Evolutionary conservation across 2,329 filamentous ascomycete species (phyloP).

Genomic region (Cordyceps militaris): DNA sequence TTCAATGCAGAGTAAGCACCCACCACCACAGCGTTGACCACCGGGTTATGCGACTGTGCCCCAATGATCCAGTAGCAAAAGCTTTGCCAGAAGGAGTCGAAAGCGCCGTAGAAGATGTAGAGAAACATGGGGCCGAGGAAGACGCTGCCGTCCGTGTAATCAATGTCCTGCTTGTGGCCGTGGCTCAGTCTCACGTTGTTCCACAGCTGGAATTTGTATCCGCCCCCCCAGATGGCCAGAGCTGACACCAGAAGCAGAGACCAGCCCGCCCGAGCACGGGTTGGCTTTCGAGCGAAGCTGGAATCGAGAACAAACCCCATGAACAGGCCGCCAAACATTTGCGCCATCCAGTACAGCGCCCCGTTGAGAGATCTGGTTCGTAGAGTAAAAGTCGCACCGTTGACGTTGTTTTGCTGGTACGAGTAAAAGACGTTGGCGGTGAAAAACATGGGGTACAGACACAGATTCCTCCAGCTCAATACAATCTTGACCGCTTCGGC

Average conservation of each 20-base stretch:
- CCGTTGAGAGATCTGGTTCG: constrained; percentile 72
- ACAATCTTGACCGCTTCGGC: constrained; percentile 47
- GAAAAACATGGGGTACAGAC: constrained; percentile 79
- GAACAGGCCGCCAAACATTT: constrained; percentile 68
- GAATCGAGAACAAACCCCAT: constrained; percentile 68
- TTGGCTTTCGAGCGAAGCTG: constrained; percentile 35
- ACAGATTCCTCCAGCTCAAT: constrained; percentile 64
- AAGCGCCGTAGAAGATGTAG: constrained; percentile 86
- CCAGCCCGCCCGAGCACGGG: constrained; percentile 49
- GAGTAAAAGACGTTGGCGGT: constrained; percentile 67
- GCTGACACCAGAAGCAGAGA: constrained; percentile 35
- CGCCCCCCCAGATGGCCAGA: constrained; percentile 50
- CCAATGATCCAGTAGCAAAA: constrained; percentile 71
- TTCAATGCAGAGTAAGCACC: constrained; percentile 84
- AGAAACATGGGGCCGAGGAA: constrained; percentile 76
- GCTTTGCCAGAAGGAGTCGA: constrained; percentile 86
- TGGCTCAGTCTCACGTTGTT: constrained; percentile 35
- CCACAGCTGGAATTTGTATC: constrained; percentile 56
- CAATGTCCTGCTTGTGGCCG: constrained; percentile 15
- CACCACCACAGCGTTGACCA: constrained; percentile 84
- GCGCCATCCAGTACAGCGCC: constrained; percentile 70
- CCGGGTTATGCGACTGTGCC: constrained; percentile 48
- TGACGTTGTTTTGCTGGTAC: constrained; percentile 77
- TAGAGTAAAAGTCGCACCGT: constrained; percentile 62
- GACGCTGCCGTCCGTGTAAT: constrained; percentile 29